Base-by-base conservation (phyloP, 2,329 filamentous ascomycete species). In the Venturia effusa region DNA sequence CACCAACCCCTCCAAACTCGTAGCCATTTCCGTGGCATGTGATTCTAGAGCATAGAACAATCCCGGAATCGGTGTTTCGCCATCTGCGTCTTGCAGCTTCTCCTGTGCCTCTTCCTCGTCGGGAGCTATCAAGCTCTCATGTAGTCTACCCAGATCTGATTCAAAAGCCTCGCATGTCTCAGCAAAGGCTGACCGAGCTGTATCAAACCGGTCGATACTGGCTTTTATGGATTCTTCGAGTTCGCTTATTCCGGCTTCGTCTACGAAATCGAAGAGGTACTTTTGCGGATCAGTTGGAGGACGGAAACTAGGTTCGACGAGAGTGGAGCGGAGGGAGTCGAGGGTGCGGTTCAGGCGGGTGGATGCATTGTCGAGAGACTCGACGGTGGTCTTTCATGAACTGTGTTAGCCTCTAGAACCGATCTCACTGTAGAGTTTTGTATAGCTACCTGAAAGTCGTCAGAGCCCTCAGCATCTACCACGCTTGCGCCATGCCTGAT, bases 21-120 rank as follows among this genome's bases (percentile, higher is more conserved):
- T 82, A 5, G 92, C 93, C 86, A 95, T 93, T 69, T 87, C 85
- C 67, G 89, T 86, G 0, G 92, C 92, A 68, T 93, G 86, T 17
- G 80, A 80, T 67, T 92, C 86, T 41, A 96, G 81, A 2, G 74
- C 71, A 62, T 76, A 76, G 67, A 82, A 81, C 45, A 81, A 71
- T 11, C 71, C 69, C 0, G 80, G 77, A 55, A 83, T 77, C 0
- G 75, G 77, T 6, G 75, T 69, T 63, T 43, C 22, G 10, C 45
- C 41, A 41, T 64, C 22, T 15, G 10, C 61, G 8, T 43, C 48
- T 15, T 64, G 61, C 27, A 57, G 6, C 19, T 24, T 57, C 24
- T 64, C 63, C n/a, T 27, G 40, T 30, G 5, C 37, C 17, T 59
- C 64, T n/a, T 27, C 32, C 3, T 43, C 54, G 79, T 77, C 77